phyloP scores from a whole-genome alignment of 73 alveolate genomes.

The Urostyla sp. region DNA sequence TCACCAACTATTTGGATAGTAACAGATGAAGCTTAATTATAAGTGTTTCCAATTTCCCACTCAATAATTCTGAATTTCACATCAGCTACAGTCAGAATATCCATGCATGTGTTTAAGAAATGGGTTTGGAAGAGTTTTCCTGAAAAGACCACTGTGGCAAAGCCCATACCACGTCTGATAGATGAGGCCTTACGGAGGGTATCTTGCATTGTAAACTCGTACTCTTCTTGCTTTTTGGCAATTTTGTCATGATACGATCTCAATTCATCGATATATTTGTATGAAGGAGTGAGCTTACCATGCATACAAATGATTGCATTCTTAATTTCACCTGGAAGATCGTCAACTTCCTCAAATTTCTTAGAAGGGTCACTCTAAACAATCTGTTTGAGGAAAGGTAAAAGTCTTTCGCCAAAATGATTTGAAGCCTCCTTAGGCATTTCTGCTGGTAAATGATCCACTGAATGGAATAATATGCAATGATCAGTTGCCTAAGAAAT shows the following conservation, averaged over 20 bases:
- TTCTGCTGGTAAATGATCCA: slow-evolving; percentile 90
- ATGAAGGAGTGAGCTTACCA: slow-evolving; percentile 74
- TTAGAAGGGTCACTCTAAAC: slow-evolving; percentile 61
- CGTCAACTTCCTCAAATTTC: slow-evolving; percentile 63
- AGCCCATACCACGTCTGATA: slow-evolving; percentile 51
- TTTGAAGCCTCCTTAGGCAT: slow-evolving; percentile 90
- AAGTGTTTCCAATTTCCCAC: slow-evolving; percentile 57
- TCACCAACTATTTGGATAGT: slow-evolving; percentile 55
- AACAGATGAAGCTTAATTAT: slow-evolving; percentile 17
- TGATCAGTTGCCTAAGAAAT: slow-evolving; percentile 50
- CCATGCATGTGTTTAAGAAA: slow-evolving; percentile 44
- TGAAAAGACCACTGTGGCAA: slow-evolving; percentile 43
- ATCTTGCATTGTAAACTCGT: slow-evolving; percentile 16
- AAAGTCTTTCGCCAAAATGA: slow-evolving; percentile 75
- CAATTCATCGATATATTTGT: slow-evolving; percentile 63
- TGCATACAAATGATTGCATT: slow-evolving; percentile 67
- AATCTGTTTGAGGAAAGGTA: slow-evolving; percentile 60
- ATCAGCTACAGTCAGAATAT: slow-evolving; percentile 9
- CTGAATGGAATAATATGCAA: slow-evolving; percentile 78
- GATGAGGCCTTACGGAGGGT: slow-evolving; percentile 32
- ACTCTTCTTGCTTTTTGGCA: slow-evolving; percentile 30
- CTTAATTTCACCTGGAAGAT: slow-evolving; percentile 64
- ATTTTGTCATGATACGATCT: slow-evolving; percentile 51
- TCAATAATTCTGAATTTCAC: slow-evolving; percentile 62
- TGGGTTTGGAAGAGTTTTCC: slow-evolving; percentile 68